Evolutionary conservation across 148 eudicot genomes (phyloP), one percentile per base, ranked within the genome.

Genomic region (Diospyros lotus): DNA sequence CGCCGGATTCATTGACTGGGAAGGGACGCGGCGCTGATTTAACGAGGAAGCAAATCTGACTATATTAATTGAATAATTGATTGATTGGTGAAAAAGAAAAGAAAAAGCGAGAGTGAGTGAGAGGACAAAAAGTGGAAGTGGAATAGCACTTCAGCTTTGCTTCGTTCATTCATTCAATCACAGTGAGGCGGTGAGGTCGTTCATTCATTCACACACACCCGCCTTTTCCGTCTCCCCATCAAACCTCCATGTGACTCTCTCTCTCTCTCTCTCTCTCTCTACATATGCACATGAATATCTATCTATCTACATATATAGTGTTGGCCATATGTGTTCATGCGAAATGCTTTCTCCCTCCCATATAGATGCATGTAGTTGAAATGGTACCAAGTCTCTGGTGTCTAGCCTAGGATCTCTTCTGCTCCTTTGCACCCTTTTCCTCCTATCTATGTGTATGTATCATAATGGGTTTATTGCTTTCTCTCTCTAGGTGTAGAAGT

Each of bases 161-260:
- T 55, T 42, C 9, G 13, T 10, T 42, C 64, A 55, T 56, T 18
- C 64, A 18, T 41, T 51, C 68, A 4, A 39, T 63, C 55, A 39
- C 68, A 48, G 61, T 40, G 10, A 11, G 56, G 0, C 28, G 28
- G 28, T 28, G 0, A 28, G 28, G 28, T 28, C 28, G 28, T 28
- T 28, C 28, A 28, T 28, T 18, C 55, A 12, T 59, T 44, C 56
- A 28, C 66, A 62, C 56, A 28, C 66, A 62, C 76, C 76, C 76
- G 53, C 55, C 38, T 48, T 62, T 61, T 62, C 48, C 50, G 68
- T 48, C 52, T 48, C 40, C 58, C 43, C 38, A 41, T 50, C 52
- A 41, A 64, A 11, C 9, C 40, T 17, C 55, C 75, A 72, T 72
- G 55, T 72, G 40, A 58, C 51, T 14, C 28, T 12, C 73, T 53